Base-by-base conservation (phyloP, 139 green algal species). In the Desmodesmus armatus region DNA sequence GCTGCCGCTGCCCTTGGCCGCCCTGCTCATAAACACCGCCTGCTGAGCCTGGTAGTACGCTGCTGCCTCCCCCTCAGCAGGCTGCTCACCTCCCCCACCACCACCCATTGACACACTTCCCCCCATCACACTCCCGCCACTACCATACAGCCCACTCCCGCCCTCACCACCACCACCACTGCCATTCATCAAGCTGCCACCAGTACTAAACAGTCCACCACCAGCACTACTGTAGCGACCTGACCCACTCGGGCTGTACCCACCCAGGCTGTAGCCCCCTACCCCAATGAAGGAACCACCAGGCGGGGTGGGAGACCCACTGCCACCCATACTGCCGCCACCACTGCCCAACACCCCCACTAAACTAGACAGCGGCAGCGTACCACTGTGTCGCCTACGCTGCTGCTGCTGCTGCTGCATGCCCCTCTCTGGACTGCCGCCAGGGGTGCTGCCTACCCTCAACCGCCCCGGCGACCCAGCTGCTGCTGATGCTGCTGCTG, bases 11-110 rank as follows among this genome's bases (percentile, higher is more conserved):
- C 76, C 39, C 39, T 6, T 21, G 7, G 3, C 2, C 13, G 35
- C 29, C 43, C 31, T 51, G 49, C 63, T 43, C 19, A 19, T 37
- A 9, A 41, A 17, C 2, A 19, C 71, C 9, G 5, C 5, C 44
- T 87, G 80, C 71, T 90, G 89, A 6, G 89, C 89, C 25, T 41
- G 51, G 58, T 88, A 90, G 60, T 90, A 92, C 2, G 86, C 83
- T n/a, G 76, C 60, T 4, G 89, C 89, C 31, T 88, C 76, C 2
- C 74, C 44, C 58, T 89, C 80, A 27, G 37, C 33, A 9, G 53
- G n/a, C n/a, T n/a, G n/a, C n/a, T n/a, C n/a, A n/a, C n/a, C n/a
- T n/a, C n/a, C n/a, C n/a, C n/a, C n/a, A n/a, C n/a, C n/a, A n/a
- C n/a, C n/a, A n/a, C n/a, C n/a, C n/a, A n/a, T n/a, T n/a, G n/a